phyloP scores from a whole-genome alignment of 169 alveolate genomes.

The Sarcocystis neurona region DNA sequence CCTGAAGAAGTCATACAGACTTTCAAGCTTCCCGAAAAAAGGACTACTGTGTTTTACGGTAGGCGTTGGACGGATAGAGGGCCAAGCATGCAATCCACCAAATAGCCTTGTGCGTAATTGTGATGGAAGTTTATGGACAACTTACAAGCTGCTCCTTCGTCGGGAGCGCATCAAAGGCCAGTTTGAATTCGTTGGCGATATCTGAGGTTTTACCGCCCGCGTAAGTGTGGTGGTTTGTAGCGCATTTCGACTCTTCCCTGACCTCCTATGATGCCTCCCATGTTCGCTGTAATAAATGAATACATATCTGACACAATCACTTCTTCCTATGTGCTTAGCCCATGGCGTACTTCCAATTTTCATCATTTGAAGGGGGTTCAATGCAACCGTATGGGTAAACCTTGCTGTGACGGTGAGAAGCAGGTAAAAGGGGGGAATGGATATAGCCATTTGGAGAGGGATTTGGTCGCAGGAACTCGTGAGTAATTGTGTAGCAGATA shows the following conservation, averaged over 20 bases:
- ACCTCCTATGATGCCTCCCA: conserved; percentile 39
- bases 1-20: too few relatives aligned
- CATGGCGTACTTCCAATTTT: background rate
- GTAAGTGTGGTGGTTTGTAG: background rate
- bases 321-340: background rate
- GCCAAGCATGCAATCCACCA: too few relatives aligned
- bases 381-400: background rate
- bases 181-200: conserved; percentile 35
- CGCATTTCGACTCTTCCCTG: too few relatives aligned
- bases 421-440: too few relatives aligned
- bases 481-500: too few relatives aligned
- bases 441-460: too few relatives aligned
- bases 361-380: conserved; percentile 23
- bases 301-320: background rate
- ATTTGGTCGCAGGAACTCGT: too few relatives aligned
- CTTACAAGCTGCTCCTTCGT: conserved; percentile 37
- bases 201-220: background rate
- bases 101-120: too few relatives aligned
- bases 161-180: conserved; percentile 50
- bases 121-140: too few relatives aligned
- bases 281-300: conserved; percentile 1
- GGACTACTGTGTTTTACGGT: background rate
- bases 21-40: too few relatives aligned
- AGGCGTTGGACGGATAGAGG: background rate
- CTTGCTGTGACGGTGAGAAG: too few relatives aligned